phyloP scores from a whole-genome alignment of 208 protist genomes.

The Trypanosoma avium region DNA sequence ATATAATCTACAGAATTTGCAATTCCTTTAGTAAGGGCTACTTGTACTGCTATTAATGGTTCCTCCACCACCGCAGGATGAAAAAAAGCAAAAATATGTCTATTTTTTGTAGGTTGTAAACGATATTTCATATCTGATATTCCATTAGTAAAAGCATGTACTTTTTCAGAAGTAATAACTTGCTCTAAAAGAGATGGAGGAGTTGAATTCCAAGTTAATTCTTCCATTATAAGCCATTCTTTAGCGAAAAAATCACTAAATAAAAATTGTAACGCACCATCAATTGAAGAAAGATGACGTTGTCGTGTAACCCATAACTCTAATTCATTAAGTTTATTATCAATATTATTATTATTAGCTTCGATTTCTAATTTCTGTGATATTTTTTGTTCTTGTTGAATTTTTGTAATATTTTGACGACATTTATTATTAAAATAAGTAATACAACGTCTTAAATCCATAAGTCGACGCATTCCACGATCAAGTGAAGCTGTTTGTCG shows the following conservation, averaged over 20 bases:
- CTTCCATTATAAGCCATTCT: constrained; percentile 83
- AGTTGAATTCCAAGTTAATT: constrained; percentile 79
- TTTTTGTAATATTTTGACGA: not conserved
- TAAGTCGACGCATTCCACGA: constrained; percentile 65
- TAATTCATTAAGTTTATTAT: constrained; percentile 10
- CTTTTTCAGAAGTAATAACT: constrained; percentile 67
- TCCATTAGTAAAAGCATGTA: constrained; percentile 68
- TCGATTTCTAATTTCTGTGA: not conserved
- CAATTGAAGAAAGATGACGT: constrained; percentile 53
- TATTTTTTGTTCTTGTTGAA: constrained; percentile 1
- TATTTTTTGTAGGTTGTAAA: constrained; percentile 57
- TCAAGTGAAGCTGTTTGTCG: constrained; percentile 62
- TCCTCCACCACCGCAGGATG: constrained; percentile 81
- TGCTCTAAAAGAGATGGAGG: constrained; percentile 72
- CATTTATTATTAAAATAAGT: constrained; percentile 19
- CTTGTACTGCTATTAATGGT: constrained; percentile 84
- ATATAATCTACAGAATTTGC: constrained; percentile 58
- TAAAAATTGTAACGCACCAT: constrained; percentile 50
- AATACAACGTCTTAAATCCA: constrained; percentile 61
- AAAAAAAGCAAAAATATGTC: constrained; percentile 82
- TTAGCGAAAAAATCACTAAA: constrained; percentile 81
- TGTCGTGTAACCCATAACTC: constrained; percentile 50
- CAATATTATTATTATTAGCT: not conserved
- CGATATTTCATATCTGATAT: constrained; percentile 70
- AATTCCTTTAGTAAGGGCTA: constrained; percentile 70